Base-by-base conservation (phyloP, 2,329 filamentous ascomycete genomes). In the Penicillium aurantiogriseum region DNA sequence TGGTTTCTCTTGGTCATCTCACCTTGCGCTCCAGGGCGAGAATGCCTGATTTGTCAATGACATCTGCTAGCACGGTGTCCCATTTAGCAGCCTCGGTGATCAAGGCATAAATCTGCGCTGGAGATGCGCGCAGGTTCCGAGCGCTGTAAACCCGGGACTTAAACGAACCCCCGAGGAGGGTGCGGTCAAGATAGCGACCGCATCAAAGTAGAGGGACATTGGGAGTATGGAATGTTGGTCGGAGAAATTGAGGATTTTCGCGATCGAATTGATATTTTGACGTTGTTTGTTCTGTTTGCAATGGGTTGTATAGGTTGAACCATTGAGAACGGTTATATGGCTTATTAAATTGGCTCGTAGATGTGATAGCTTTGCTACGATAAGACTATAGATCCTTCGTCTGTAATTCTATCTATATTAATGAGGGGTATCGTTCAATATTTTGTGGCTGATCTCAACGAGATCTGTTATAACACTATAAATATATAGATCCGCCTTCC, bases 141-240 rank as follows among this genome's bases (percentile, higher is more conserved):
- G 81, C 80, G 43, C 77, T 81, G 74, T 94, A 97, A 44, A 97
- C 85, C 36, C 90, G 83, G 8, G 91, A 91, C 75, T 95, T 96
- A 62, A 97, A 82, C 27, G 91, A 96, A 19, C 91, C 91, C n/a
- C 88, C 88, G 84, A 83, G 1, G 84, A 77, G 3, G 86, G 77
- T 7, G 82, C 83, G 4, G 83, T 83, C 55, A 99, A 78, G 36
- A 97, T 80, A 15, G 87, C 82, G 4, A 89, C 91, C 7, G 92
- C 89, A 79, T 97, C 94, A 73, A 96, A 89, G 74, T 99, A 99
- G 56, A 99, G 88, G 47, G 92, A 96, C 93, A 97, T 97, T 44
- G 53, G 51, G 53, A 21, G 9, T 29, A n/a, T 36, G 31, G 36
- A 40, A 46, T 59, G 51, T 38, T 49, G 47, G 23, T 58, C 31